Base-by-base conservation (phyloP, 225 moss, liverwort and hornwort genomes). In the Asterella californica region DNA sequence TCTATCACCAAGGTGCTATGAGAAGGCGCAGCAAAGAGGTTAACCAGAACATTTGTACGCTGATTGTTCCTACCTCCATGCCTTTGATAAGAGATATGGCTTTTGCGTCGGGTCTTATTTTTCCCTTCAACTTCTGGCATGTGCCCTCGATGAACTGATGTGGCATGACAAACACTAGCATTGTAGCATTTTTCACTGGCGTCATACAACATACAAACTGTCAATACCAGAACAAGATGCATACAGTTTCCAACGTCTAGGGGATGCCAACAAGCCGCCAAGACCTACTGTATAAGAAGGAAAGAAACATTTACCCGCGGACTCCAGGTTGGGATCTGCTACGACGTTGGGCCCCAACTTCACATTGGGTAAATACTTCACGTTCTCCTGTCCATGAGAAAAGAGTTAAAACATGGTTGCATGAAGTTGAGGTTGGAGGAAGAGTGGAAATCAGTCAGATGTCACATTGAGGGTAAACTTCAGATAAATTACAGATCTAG, bases 61-160 rank as follows among this genome's bases (percentile, higher is more conserved):
- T 59, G 22, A 59, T 5, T 12, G 0, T 45, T 46, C 34, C 21
- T 80, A 91, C 92, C 89, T 91, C 92, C 89, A 91, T 91, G 70
- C 92, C 92, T 81, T 92, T 92, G 32, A 91, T 85, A n/a, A 91
- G 86, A 9, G 92, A 91, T 72, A 92, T 92, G 76, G 90, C 92
- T 83, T 86, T 92, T 64, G 90, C 87, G 85, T 81, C 80, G 32
- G 78, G 75, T 54, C 77, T 82, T 9, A 92, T 78, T 70, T 90
- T 90, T 32, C 90, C 90, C 86, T 90, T 85, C 67, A 92, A 81
- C 67, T 81, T 77, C 73, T 84, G 84, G 82, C 92, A 92, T 75
- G 90, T 92, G 18, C 81, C 76, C 64, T 89, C 81, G 49, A 91
- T 83, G 79, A 88, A 92, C 72, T 92, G 90, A 79, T 92, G 92